Evolutionary conservation across 129 eudicot species (phyloP), one percentile per base, ranked within the genome.

Genomic region (Flaveria trinervia): DNA sequence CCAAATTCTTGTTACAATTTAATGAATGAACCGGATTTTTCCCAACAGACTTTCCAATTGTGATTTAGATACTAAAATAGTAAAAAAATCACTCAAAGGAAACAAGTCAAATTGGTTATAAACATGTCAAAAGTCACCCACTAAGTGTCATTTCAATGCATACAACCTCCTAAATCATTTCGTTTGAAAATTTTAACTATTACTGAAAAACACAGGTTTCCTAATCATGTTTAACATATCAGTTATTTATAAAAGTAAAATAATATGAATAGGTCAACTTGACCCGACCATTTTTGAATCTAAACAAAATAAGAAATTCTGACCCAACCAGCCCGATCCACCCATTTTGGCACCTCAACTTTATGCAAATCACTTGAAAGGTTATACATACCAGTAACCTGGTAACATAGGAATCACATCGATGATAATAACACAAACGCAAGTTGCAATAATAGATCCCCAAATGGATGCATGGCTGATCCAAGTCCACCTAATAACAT

Each of bases 401-500:
- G 92, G 89, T 77, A 94, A 75, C 14, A 80, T 5, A 0, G 96
- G 92, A 39, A 94, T 36, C 51, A 84, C 79, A 65, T 94, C 99
- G 17, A 94, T 86, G 62, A 86, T 50, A 49, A 94, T 84, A 83
- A 94, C 93, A 80, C 93, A 89, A 64, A 94, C 70, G 82, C 89
- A 89, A 28, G 99, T 94, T 4, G 92, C 96, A 59, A 86, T 0
- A 55, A 89, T 89, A 1, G 99, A 87, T 23, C 97, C 97, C 97
- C 99, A 94, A 64, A 94, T 85, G 62, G 88, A 77, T 28, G 86
- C 92, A 82, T 94, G 97, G 59, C 87, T 83, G 75, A 89, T 52
- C 99, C 97, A 90, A 74, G 82, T 83, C 99, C 99, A 94, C 59
- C 97, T 83, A 57, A 84, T 45, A 16, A 94, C 96, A 73, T 94